Conservation (phyloP, 768 basidiomycete genomes). For the Neoboletus magnificus region DNA sequence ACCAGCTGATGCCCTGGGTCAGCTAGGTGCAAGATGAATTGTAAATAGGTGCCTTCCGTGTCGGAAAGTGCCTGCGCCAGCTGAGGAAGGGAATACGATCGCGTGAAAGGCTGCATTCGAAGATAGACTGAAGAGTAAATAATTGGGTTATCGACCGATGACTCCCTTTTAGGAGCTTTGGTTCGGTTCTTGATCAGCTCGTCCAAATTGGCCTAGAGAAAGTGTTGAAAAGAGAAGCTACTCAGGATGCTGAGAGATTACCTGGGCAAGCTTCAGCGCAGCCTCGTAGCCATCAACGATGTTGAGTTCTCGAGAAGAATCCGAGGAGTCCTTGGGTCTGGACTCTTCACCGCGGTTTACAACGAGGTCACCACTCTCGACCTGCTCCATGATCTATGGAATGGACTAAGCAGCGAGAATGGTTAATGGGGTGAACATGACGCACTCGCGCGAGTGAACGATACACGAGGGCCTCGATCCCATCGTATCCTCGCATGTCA, state of each 20-base stretch:
- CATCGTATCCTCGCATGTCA: constrained; percentile 96
- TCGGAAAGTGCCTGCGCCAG: constrained; percentile 23
- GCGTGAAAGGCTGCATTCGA: constrained; percentile 85
- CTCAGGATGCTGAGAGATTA: constrained; percentile 28
- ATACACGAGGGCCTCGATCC: constrained; percentile 92
- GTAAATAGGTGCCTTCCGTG: constrained; percentile 40
- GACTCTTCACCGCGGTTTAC: constrained; percentile 82
- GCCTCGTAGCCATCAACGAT: constrained; percentile 80
- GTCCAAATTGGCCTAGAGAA: constrained; percentile 66
- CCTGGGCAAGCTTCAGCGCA: constrained; percentile 83
- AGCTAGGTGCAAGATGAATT: constrained; percentile 60
- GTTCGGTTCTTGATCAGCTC: constrained; percentile 68
- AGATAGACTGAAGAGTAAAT: constrained; percentile 90
- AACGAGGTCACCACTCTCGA: constrained; percentile 87
- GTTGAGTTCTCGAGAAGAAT: constrained; percentile 65
- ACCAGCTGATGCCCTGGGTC: constrained; percentile 80
- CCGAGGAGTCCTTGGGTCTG: constrained; percentile 53
- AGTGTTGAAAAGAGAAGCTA: neutral
- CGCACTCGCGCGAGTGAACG: constrained; percentile 76
- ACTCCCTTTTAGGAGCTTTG: constrained; percentile 25
- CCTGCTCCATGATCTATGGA: constrained; percentile 84
- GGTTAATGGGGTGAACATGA: neutral
- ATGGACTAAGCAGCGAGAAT: constrained; percentile 2
- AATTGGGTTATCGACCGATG: constrained; percentile 52
- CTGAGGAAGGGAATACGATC: constrained; percentile 46